phyloP scores from a whole-genome alignment of 2,329 filamentous ascomycete genomes.

The Aspergillus melleus region DNA sequence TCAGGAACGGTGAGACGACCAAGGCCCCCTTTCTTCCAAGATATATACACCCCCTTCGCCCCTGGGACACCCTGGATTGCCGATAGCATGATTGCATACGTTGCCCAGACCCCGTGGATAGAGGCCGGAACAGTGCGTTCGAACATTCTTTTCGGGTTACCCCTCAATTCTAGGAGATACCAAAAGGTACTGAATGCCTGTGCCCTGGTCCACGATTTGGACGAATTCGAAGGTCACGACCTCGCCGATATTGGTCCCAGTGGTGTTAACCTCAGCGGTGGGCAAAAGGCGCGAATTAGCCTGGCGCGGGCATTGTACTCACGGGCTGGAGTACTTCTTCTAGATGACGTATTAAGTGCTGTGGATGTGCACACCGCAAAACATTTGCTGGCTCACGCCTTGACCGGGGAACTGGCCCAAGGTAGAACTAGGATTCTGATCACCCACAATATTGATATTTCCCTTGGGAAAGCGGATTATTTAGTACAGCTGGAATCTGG shows the following conservation, averaged over 20 bases:
- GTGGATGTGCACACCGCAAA: conserved; percentile 82
- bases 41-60: conserved; percentile 66
- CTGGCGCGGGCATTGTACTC: conserved; percentile 80
- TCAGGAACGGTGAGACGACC: conserved; percentile 59
- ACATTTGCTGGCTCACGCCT: conserved; percentile 74
- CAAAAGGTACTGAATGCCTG: conserved; percentile 69
- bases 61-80: conserved; percentile 67
- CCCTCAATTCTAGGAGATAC: conserved; percentile 68
- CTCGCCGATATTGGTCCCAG: conserved; percentile 80
- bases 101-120: conserved; percentile 81
- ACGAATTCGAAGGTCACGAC: conserved; percentile 74
- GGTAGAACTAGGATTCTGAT: conserved; percentile 75
- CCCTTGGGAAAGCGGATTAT: conserved; percentile 70
- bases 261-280: conserved; percentile 80
- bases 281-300: conserved; percentile 79
- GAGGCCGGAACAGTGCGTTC: conserved; percentile 77
- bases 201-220: conserved; percentile 71
- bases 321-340: conserved; percentile 69
- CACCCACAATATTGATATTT: conserved; percentile 75
- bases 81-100: conserved; percentile 68
- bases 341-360: conserved; percentile 82
- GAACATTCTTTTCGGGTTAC: conserved; percentile 77
- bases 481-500: conserved; percentile 72
- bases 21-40: conserved; percentile 48
- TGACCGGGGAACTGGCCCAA: conserved; percentile 68